Evolutionary conservation across 495 filamentous ascomycete species (phyloP).

Genomic region (Penicillium daleae): DNA sequence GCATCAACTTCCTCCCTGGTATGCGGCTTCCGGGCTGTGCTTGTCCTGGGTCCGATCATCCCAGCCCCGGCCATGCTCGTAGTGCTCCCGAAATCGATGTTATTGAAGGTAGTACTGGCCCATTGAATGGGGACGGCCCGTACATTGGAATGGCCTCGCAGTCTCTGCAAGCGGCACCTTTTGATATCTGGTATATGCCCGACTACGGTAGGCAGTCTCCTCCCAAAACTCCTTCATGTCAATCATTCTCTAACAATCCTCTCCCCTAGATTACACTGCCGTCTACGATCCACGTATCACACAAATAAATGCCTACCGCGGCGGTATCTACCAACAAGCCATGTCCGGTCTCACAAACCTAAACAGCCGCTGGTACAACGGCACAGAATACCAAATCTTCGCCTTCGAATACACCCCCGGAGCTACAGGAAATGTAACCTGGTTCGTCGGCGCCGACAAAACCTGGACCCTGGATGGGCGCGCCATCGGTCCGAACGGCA

Average conservation of each 20-base stretch:
- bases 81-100: conserved; percentile 79
- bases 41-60: conserved; percentile 68
- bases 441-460: conserved; percentile 67
- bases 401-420: conserved; percentile 76
- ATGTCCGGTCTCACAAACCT: conserved; percentile 72
- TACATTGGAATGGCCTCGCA: conserved; percentile 69
- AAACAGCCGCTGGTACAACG: conserved; percentile 79
- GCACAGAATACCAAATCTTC: conserved; percentile 70
- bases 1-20: conserved; percentile 69
- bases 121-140: conserved; percentile 51
- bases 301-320: conserved; percentile 65
- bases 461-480: conserved; percentile 70
- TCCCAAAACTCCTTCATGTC: not conserved
- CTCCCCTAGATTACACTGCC: conserved; percentile 56
- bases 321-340: conserved; percentile 74
- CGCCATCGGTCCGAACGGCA: conserved; percentile 72
- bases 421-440: conserved; percentile 60
- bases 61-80: conserved; percentile 68
- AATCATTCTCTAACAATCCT: conserved; percentile 1
- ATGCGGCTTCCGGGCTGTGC: conserved; percentile 76
- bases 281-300: conserved; percentile 64
- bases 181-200: conserved; percentile 78
- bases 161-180: conserved; percentile 73
- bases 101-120: conserved; percentile 67
- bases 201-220: conserved; percentile 58